Evolutionary conservation across 2,329 filamentous ascomycete species (phyloP).

Genomic region (Hypoxylon sp.): DNA sequence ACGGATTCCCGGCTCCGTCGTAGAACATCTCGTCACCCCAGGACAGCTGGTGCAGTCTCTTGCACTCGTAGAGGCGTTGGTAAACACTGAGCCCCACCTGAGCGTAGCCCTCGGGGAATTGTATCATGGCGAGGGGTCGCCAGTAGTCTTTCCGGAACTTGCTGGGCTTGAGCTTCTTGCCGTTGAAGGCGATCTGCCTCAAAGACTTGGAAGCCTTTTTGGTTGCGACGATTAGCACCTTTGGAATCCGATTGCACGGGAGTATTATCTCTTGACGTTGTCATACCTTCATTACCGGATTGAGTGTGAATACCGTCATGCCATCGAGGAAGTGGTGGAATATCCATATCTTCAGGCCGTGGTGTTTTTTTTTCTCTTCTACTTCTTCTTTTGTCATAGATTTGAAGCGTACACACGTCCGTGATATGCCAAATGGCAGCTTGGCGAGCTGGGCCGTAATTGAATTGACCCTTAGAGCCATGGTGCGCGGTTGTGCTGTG

Average conservation of each 20-base stretch:
- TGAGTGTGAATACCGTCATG: slow-evolving; percentile 66
- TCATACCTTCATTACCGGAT: slow-evolving; percentile 60
- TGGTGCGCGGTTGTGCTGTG: slow-evolving; percentile 27
- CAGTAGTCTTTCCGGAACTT: slow-evolving; percentile 77
- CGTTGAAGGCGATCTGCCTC: slow-evolving; percentile 66
- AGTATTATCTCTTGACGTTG: not conserved
- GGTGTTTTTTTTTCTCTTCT: slow-evolving; percentile 49
- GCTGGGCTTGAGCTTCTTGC: slow-evolving; percentile 74
- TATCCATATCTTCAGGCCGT: slow-evolving; percentile 70
- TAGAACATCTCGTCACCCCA: slow-evolving; percentile 66
- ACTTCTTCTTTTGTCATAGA: slow-evolving; percentile 42
- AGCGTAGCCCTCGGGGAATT: slow-evolving; percentile 66
- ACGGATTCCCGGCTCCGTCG: slow-evolving; percentile 52
- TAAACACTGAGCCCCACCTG: slow-evolving; percentile 69
- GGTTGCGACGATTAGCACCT: slow-evolving; percentile 9
- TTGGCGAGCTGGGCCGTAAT: slow-evolving; percentile 55
- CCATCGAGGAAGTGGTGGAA: slow-evolving; percentile 64
- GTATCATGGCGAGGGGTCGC: slow-evolving; percentile 70
- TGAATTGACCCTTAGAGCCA: slow-evolving; percentile 56
- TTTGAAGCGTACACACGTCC: slow-evolving; percentile 58
- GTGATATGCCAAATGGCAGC: slow-evolving; percentile 57
- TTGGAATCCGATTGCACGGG: not conserved
- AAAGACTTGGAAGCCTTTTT: slow-evolving; percentile 45
- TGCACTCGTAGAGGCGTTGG: slow-evolving; percentile 74
- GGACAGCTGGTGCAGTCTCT: slow-evolving; percentile 70